phyloP scores from a whole-genome alignment of 352 stramenopile genomes.

The Pythium guiyangense region DNA sequence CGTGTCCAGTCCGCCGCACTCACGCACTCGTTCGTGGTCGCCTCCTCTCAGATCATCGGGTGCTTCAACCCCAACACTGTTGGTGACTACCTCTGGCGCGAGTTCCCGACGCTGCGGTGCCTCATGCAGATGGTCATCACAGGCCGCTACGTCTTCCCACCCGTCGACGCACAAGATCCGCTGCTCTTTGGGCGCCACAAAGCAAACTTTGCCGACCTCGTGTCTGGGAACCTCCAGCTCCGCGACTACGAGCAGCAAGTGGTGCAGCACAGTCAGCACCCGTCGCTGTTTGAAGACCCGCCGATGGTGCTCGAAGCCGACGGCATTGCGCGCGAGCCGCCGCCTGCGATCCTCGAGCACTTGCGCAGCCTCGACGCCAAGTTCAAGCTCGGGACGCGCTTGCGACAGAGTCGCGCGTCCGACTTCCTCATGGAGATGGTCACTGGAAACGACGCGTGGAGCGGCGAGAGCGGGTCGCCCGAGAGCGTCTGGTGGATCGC shows the following conservation, averaged over 20 bases:
- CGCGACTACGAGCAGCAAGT: slow-evolving; percentile 72
- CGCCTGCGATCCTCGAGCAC: slow-evolving; percentile 70
- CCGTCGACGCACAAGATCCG: slow-evolving; percentile 46
- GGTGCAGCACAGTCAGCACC: slow-evolving; percentile 40
- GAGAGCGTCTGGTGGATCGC: slow-evolving; percentile 79
- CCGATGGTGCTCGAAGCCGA: slow-evolving; percentile 73
- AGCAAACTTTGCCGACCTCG: slow-evolving; percentile 42
- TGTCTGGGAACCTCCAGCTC: slow-evolving; percentile 57
- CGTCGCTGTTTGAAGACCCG: slow-evolving; percentile 43
- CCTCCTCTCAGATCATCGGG: slow-evolving; percentile 26
- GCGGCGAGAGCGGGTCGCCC: slow-evolving; percentile 13
- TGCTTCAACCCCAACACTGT: slow-evolving; percentile 80
- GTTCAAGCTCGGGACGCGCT: slow-evolving; percentile 70
- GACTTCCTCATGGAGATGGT: slow-evolving; percentile 90
- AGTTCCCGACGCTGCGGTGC: slow-evolving; percentile 65
- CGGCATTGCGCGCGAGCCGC: slow-evolving; percentile 62
- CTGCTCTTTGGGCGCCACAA: slow-evolving; percentile 60
- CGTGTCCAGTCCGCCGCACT: too few relatives aligned
- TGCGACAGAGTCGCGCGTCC: slow-evolving; percentile 69
- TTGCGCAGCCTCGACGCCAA: slow-evolving; percentile 61
- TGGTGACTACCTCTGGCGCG: slow-evolving; percentile 67
- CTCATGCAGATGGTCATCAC: slow-evolving; percentile 88
- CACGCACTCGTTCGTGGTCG: not conserved
- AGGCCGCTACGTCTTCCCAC: slow-evolving; percentile 64
- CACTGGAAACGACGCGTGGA: slow-evolving; percentile 27